These are phyloP conservation scores for Neopestalotiopsis sp. DNA, from an alignment of 2,329 filamentous ascomycete species.

Conservation along the genomic window DNA sequence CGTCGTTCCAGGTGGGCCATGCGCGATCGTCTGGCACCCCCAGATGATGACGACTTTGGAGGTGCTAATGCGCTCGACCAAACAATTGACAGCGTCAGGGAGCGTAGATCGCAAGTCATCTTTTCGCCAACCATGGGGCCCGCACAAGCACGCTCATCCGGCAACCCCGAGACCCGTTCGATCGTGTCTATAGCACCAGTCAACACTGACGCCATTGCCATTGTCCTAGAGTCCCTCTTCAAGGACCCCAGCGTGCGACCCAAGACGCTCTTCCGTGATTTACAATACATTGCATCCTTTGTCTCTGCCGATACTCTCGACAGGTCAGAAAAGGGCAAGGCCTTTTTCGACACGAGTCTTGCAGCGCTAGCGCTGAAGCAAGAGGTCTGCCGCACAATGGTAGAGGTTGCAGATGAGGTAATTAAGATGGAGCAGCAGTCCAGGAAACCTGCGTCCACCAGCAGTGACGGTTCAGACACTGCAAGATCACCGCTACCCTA, in stretches of 20 bases:
- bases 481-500: slow-evolving; percentile 62
- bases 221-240: slow-evolving; percentile 71
- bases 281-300: slow-evolving; percentile 76
- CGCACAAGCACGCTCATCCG: slow-evolving; percentile 38
- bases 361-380: slow-evolving; percentile 89
- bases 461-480: slow-evolving; percentile 38
- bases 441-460: slow-evolving; percentile 51
- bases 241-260: slow-evolving; percentile 72
- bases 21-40: slow-evolving; percentile 43
- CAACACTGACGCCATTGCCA: slow-evolving; percentile 69
- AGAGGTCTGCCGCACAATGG: slow-evolving; percentile 83
- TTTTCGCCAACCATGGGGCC: slow-evolving; percentile 41
- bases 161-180: slow-evolving; percentile 54
- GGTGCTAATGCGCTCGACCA: slow-evolving; percentile 58
- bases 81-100: slow-evolving; percentile 72
- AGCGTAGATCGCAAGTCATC: slow-evolving; percentile 66
- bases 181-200: slow-evolving; percentile 53
- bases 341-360: slow-evolving; percentile 88
- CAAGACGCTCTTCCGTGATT: slow-evolving; percentile 79
- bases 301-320: slow-evolving; percentile 66
- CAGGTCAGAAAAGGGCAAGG: slow-evolving; percentile 69
- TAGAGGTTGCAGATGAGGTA: slow-evolving; percentile 74
- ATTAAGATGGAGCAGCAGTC: slow-evolving; percentile 71
- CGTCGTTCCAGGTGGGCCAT: slow-evolving; percentile 39
- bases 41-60: slow-evolving; percentile 38